Conservation (phyloP, 2,329 filamentous ascomycete genomes). For the Microdochium bolleyi region DNA sequence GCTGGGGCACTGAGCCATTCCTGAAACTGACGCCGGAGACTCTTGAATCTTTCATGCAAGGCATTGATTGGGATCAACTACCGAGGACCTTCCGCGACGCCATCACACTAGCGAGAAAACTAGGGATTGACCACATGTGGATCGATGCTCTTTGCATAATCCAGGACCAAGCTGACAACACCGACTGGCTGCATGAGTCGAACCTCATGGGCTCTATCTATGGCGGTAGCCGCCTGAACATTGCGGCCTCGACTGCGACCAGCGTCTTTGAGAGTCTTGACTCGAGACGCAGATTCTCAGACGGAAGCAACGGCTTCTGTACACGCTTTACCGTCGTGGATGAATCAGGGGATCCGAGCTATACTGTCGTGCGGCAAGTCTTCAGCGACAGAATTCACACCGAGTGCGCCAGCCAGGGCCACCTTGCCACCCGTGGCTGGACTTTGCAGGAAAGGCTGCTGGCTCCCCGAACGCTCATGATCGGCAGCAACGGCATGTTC, state of each 20-base stretch:
- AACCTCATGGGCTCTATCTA: slow-evolving; percentile 9
- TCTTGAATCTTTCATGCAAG: background rate
- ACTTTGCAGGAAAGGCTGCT: slow-evolving; percentile 6
- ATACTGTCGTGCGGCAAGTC: background rate
- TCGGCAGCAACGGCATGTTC: slow-evolving; percentile 1
- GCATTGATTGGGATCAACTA: slow-evolving; percentile 3
- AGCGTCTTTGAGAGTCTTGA: background rate
- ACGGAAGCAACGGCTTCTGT: background rate
- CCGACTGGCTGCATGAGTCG: slow-evolving; percentile 17
- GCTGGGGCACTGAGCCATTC: slow-evolving; percentile 6
- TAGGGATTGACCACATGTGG: slow-evolving; percentile 19
- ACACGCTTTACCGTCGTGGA: background rate
- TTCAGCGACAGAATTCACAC: no score
- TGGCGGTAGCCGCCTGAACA: slow-evolving; percentile 8
- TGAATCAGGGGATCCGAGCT: background rate
- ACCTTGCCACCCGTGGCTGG: slow-evolving; percentile 4
- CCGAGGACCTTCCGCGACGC: slow-evolving; percentile 17
- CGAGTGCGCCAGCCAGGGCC: background rate
- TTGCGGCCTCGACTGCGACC: slow-evolving; percentile 4
- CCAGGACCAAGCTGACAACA: slow-evolving; percentile 10
- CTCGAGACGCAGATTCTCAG: no score
- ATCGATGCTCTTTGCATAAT: slow-evolving; percentile 23
- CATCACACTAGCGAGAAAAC: slow-evolving; percentile 12
- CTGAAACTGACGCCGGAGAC: slow-evolving; percentile 3
- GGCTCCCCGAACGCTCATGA: slow-evolving; percentile 2